Base-by-base conservation (phyloP, 352 stramenopile species). In the Phytophthora brassicae region DNA sequence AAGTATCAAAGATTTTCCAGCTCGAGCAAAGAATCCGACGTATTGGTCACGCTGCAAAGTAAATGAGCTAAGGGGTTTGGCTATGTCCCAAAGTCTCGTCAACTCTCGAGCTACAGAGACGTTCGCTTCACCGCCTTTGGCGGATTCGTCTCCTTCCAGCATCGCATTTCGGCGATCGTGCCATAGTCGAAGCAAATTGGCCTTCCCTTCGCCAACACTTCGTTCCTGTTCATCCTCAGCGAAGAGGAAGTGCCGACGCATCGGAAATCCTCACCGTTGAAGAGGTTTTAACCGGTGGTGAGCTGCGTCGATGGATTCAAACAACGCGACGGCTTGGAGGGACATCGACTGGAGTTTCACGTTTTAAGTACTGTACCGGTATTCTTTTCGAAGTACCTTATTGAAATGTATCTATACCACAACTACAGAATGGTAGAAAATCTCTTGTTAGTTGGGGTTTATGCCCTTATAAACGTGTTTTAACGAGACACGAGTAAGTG, bases 221-320 rank as follows among this genome's bases (percentile, higher is more conserved):
- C 64, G 74, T 60, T 91, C 82, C 16, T 69, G 51, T 70, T 77
- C 77, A 31, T 91, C 70, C 39, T 84, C 69, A 2, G 70, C 58
- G 64, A 82, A 91, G 33, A 91, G 68, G 49, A 72, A 86, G 64
- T 91, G 82, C 5, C 79, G 74, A 17, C 82, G 78, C 74, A 91
- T 85, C 24, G 29, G 3, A n/a, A 13, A 23, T 60, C 24, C 9
- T 16, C 19, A 8, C 26, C 20, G n/a, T n/a, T n/a, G n/a, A n/a
- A n/a, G n/a, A n/a, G n/a, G n/a, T n/a, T n/a, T n/a, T n/a, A n/a
- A n/a, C n/a, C n/a, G n/a, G n/a, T n/a, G n/a, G n/a, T 28, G 36
- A 41, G 11, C 7, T 54, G 8, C 14, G 19, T 51, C 12, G 19
- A 46, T n/a, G 35, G 19, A 53, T 50, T 45, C 50, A n/a, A n/a